Evolutionary conservation across 129 eudicot genomes (phyloP), one percentile per base, ranked within the genome.

Genomic region (Daucus carota): DNA sequence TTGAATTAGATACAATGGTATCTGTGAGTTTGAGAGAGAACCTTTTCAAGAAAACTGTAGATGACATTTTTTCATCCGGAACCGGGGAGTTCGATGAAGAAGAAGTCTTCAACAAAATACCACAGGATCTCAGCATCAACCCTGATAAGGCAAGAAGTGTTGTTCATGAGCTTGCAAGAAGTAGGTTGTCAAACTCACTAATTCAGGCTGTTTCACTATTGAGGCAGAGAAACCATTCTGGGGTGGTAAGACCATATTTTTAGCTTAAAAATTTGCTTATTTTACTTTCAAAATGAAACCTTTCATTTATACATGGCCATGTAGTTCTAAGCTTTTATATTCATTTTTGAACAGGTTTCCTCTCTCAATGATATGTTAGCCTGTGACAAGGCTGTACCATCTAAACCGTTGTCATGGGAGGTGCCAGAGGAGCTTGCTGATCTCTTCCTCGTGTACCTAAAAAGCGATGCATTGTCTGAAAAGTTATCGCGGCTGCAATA

Each of bases 41-140:
- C 76, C 94, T 92, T 18, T 92, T 83, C 62, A 90, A 88, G 80
- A 95, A 92, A 76, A 85, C 92, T 1, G 80, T 95, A 17, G 96
- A 88, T 78, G 88, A 85, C 62, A 85, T 95, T 52, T 89, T 95
- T 79, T 89, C 97, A 33, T 89, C 97, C 3, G 99, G 99, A 77
- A 91, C 99, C 0, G 99, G 99, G 24, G 99, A 95, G 80, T 91
- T 95, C 52, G 91, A 95, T 74, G 96, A 82, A 50, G 92, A 89
- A 73, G 97, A 91, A 76, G 96, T 91, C 36, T 95, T 88, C 73
- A 82, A 89, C 74, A 95, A 89, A 73, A 89, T 95, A 20, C 99
- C 99, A 0, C 80, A 83, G 54, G 97, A 95, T 85, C 92, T 95
- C n/a, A 77, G 82, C 43, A 92, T 95, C 20, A 75, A 84, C 79